phyloP scores from a whole-genome alignment of 1,284 basidiomycete species.

The Sphaerobolus stellatus region DNA sequence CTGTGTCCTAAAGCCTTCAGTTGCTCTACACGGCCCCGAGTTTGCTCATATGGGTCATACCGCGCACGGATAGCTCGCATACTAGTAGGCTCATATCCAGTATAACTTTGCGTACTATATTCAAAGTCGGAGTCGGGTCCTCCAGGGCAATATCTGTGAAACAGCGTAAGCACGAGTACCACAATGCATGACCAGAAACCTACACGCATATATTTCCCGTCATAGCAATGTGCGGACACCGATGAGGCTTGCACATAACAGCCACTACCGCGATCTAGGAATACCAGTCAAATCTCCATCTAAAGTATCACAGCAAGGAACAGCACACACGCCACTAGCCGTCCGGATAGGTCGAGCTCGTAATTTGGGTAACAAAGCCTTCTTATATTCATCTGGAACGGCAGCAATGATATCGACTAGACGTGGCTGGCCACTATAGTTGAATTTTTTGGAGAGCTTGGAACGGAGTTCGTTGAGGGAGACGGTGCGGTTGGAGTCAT shows the following conservation, averaged over 20 bases:
- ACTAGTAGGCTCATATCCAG: slow-evolving; percentile 96
- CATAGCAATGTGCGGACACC: slow-evolving; percentile 99
- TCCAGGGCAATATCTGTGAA: slow-evolving; percentile 90
- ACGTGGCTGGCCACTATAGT: slow-evolving; percentile 83
- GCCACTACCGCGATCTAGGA: slow-evolving; percentile 95
- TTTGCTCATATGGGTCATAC: slow-evolving; percentile 99
- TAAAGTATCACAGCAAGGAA: slow-evolving; percentile 6
- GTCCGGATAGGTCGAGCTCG: slow-evolving; percentile 95
- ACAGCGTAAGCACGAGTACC: slow-evolving; percentile 3
- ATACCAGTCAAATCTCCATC: slow-evolving; percentile 2
- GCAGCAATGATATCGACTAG: slow-evolving; percentile 98
- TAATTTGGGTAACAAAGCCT: slow-evolving; percentile 85
- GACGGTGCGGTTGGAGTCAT: slow-evolving; percentile 73
- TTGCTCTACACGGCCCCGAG: slow-evolving; percentile 92
- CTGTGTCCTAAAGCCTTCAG: slow-evolving; percentile 92
- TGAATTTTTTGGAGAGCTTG: slow-evolving; percentile 88
- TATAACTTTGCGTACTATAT: slow-evolving; percentile 98
- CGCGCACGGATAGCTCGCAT: slow-evolving; percentile 98
- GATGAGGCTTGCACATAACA: slow-evolving; percentile 99
- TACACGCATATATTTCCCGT: slow-evolving; percentile 99
- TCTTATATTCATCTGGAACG: slow-evolving; percentile 96
- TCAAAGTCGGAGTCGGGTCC: slow-evolving; percentile 99
- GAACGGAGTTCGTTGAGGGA: slow-evolving; percentile 89
- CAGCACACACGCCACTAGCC: slow-evolving; percentile 84
- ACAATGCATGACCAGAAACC: slow-evolving; percentile 27